phyloP scores from a whole-genome alignment of 345 rosid species.

The Populus davidiana region DNA sequence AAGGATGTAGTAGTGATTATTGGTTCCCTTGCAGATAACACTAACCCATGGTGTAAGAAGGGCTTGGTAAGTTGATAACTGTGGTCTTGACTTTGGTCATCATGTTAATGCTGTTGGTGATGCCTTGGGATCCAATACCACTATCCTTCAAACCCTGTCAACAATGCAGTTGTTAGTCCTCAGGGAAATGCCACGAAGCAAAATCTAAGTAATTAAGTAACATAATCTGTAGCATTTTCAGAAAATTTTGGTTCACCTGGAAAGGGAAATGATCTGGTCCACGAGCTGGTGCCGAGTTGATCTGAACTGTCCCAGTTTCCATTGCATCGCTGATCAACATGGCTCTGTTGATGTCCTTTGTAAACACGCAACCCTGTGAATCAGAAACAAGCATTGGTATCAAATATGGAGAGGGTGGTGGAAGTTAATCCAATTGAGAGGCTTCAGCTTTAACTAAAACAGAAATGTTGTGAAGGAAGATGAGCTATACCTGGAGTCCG shows the following conservation, averaged over 20 bases:
- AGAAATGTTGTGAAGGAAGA: background rate
- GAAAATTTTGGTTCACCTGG: slow-evolving; percentile 52
- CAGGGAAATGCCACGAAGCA: background rate
- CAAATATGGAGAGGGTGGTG: background rate
- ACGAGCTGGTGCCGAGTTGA: slow-evolving; percentile 98
- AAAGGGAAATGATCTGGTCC: slow-evolving; percentile 99
- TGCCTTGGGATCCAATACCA: slow-evolving; percentile 97
- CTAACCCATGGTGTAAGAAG: slow-evolving; percentile 93
- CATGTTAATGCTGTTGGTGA: slow-evolving; percentile 94
- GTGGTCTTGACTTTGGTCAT: slow-evolving; percentile 93
- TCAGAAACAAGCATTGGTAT: background rate
- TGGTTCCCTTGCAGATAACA: background rate
- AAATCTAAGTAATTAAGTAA: background rate
- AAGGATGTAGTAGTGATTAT: background rate
- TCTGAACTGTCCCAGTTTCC: slow-evolving; percentile 99
- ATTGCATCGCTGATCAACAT: slow-evolving; percentile 87
- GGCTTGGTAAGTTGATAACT: slow-evolving; percentile 83
- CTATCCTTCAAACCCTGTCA: slow-evolving; percentile 92
- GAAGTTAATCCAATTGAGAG: background rate
- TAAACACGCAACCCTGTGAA: slow-evolving; percentile 85
- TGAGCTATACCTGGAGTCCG: slow-evolving; percentile 69
- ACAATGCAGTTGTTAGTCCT: background rate
- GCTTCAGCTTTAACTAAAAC: background rate
- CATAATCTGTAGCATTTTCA: background rate
- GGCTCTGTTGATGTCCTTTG: slow-evolving; percentile 89